Conservation (phyloP, 805 yeast species). For the Ogataea dorogensis region DNA sequence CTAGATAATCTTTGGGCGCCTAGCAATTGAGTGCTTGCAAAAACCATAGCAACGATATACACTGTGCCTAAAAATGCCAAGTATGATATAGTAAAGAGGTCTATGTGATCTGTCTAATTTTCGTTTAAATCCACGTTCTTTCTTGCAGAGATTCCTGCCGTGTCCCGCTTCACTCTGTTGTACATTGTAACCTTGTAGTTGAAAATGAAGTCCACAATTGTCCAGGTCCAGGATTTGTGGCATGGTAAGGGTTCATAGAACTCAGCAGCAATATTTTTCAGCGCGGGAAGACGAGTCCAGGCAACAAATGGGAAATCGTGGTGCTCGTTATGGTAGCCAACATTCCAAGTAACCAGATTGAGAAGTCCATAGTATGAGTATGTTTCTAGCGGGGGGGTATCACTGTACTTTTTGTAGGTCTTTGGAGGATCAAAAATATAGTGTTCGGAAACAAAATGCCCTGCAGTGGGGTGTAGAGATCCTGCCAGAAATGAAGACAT, state of each 20-base stretch:
- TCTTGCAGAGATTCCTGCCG: conserved; percentile 35
- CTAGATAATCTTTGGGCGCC: too few relatives aligned
- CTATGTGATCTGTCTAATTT: conserved; percentile 25
- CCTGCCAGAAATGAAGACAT: conserved; percentile 86
- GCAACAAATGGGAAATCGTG: conserved; percentile 94
- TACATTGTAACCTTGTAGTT: conserved; percentile 68
- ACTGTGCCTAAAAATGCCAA: too few relatives aligned
- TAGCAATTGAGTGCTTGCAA: too few relatives aligned
- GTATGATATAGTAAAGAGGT: too few relatives aligned
- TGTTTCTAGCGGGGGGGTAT: conserved; percentile 70
- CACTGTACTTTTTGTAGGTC: conserved; percentile 28
- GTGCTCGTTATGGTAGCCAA: conserved; percentile 92
- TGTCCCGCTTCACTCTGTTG: conserved; percentile 74
- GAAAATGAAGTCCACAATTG: conserved; percentile 67
- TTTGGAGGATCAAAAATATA: conserved; percentile 64
- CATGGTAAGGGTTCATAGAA: conserved; percentile 78
- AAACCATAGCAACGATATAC: too few relatives aligned
- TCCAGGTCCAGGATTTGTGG: conserved; percentile 77
- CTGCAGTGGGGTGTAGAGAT: conserved; percentile 90
- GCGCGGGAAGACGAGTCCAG: conserved; percentile 73
- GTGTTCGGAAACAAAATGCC: conserved; percentile 95
- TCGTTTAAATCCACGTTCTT: conserved; percentile 34
- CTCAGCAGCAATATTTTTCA: conserved; percentile 69
- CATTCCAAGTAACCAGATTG: conserved; percentile 83
- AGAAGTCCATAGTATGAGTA: conserved; percentile 84